Base-by-base conservation (phyloP, 164 flowering plant species). In the Litsea cubeba region DNA sequence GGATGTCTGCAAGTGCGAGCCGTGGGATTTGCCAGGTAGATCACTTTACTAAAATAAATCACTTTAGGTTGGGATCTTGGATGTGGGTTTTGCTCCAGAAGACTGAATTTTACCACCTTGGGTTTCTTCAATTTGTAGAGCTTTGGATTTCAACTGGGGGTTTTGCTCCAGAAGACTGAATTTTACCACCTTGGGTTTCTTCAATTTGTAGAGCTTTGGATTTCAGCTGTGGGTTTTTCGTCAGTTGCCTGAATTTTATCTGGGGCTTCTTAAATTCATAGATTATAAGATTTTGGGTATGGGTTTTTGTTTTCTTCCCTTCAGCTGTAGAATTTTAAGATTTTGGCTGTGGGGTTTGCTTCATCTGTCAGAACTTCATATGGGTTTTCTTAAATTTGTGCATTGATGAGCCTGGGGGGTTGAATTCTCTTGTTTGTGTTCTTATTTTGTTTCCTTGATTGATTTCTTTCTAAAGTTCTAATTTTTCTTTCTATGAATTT, bases 21-120 rank as follows among this genome's bases (percentile, higher is more conserved):
- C 97, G 20, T 92, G 95, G 95, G 95, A 92, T 70, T 83, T 92
- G 66, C 95, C 95, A 30, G 85, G 92, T 91, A 75, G 15, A 11
- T 0, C 6, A 15, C 60, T 15, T 12, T 54, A 15, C 60, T 15
- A 18, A 3, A 30, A 30, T 30, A 30, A 30, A 30, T 30, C 35
- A 30, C 35, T 30, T 3, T 30, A 30, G 35, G 35, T 54, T 20
- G n/a, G 18, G 17, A 3, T 54, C 4, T 54, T 54, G 60, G n/a
- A 54, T 54, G n/a, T 54, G 60, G 60, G 60, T 54, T 54, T 54
- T 54, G 60, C n/a, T 54, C 10, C 11, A 40, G 46, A 5, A 5
- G 46, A 5, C 46, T 40, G 46, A 40, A 40, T 40, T 40, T 8
- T 40, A 8, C 35, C 35, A 30, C 10, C 46, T 7, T 5, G 46